Conservation (phyloP, 768 basidiomycete genomes). For the Mycena latifolia region DNA sequence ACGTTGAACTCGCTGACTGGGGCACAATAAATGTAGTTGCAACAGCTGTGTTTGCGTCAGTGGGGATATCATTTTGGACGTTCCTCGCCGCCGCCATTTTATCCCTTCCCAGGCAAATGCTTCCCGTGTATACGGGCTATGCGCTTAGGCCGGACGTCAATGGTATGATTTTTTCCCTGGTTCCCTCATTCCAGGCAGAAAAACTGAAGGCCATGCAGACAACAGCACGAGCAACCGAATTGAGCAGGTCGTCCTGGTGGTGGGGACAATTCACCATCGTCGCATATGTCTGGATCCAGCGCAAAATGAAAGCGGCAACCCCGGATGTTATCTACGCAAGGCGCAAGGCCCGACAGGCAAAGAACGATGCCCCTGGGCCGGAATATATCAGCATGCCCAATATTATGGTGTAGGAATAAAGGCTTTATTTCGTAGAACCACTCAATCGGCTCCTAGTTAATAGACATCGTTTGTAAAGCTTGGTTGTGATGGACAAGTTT, state of each 20-base stretch:
- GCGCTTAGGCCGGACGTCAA: conserved; percentile 4
- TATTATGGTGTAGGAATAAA: not conserved
- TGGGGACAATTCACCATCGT: too few relatives aligned
- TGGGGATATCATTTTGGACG: conserved; percentile 47
- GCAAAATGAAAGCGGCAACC: not conserved
- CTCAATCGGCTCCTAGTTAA: too few relatives aligned
- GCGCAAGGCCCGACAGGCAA: conserved; percentile 19
- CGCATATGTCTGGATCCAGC: conserved; percentile 17
- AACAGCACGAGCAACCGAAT: too few relatives aligned
- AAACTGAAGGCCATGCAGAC: too few relatives aligned
- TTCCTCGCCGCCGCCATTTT: conserved; percentile 49
- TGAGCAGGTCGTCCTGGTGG: not conserved
- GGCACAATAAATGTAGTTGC: conserved; percentile 33
- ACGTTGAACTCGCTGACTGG: not conserved
- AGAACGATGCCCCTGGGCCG: not conserved
- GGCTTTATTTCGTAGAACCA: too few relatives aligned
- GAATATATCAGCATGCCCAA: not conserved
- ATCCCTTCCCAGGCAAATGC: conserved; percentile 52
- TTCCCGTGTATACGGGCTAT: conserved; percentile 42
- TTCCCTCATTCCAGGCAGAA: too few relatives aligned
- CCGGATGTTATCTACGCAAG: conserved; percentile 3
- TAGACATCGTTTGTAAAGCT: too few relatives aligned
- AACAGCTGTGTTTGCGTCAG: conserved; percentile 45
- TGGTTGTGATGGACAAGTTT: too few relatives aligned
- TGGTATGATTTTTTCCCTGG: not conserved